These are phyloP conservation scores for Capronia americana DNA, from an alignment of 2,329 filamentous ascomycete genomes.

Conservation along the genomic window DNA sequence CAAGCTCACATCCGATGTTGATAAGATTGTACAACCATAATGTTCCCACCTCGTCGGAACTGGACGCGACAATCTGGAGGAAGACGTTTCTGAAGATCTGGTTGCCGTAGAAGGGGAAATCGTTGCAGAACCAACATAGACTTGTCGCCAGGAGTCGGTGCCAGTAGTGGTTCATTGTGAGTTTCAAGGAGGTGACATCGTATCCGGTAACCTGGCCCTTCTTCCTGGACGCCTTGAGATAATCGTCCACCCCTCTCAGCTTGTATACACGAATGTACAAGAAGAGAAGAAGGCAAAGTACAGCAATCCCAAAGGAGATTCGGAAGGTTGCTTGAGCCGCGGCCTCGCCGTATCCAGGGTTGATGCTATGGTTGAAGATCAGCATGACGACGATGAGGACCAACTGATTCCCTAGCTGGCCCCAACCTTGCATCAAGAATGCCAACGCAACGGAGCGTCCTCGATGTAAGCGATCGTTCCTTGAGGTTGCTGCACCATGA, in stretches of 20 bases:
- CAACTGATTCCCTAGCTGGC: constrained; percentile 91
- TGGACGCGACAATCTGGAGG: constrained; percentile 77
- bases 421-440: constrained; percentile 98
- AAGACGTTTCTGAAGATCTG: constrained; percentile 94
- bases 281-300: constrained; percentile 88
- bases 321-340: constrained; percentile 89
- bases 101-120: constrained; percentile 99
- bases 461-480: constrained; percentile 91
- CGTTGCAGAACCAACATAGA: constrained; percentile 82
- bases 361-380: constrained; percentile 81
- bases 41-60: constrained; percentile 75
- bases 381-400: constrained; percentile 83
- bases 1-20: background rate
- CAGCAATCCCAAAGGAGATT: constrained; percentile 87
- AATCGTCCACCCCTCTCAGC: constrained; percentile 83
- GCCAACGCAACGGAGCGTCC: constrained; percentile 94
- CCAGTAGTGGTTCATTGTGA: constrained; percentile 79
- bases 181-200: constrained; percentile 86
- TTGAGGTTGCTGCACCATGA: constrained; percentile 81
- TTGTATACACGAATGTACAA: constrained; percentile 95
- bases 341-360: constrained; percentile 75
- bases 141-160: constrained; percentile 46
- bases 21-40: constrained; percentile 87
- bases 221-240: constrained; percentile 81
- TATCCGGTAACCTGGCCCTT: constrained; percentile 89